Conservation (phyloP, 192 early-diverging fungal genomes). For the Entrophospora sp. region DNA sequence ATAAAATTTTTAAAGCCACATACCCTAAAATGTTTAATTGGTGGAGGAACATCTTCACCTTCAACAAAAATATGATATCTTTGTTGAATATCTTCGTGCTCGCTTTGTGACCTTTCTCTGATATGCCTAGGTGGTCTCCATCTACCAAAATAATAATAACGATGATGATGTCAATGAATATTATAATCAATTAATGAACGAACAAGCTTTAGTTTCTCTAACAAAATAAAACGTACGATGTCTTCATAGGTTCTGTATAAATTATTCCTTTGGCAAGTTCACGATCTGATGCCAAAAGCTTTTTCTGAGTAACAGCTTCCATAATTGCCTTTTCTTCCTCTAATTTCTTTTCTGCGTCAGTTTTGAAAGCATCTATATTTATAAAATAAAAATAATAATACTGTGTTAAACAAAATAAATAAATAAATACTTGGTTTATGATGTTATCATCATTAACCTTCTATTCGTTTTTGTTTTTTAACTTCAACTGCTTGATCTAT, state of each 20-base stretch:
- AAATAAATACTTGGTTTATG: no score
- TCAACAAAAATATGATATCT: constrained; percentile 87
- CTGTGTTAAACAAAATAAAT: no score
- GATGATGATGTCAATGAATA: no score
- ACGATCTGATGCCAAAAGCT: constrained; percentile 72
- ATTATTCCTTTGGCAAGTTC: constrained; percentile 81
- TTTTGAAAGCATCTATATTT: constrained; percentile 35
- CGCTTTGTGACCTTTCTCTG: constrained; percentile 42
- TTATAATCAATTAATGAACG: no score
- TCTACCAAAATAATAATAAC: constrained; percentile 20
- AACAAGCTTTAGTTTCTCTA: no score
- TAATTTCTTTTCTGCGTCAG: constrained; percentile 69
- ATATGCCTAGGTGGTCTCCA: constrained; percentile 78
- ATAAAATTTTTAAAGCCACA: background rate
- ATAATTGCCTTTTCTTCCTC: constrained; percentile 81
- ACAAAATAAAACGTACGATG: constrained; percentile 45
- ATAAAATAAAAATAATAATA: background rate
- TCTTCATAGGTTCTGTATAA: constrained; percentile 80
- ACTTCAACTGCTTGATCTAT: constrained; percentile 80
- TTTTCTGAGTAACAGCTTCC: constrained; percentile 68
- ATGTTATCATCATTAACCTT: constrained; percentile 20
- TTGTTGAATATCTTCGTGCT: constrained; percentile 51
- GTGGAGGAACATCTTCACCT: constrained; percentile 78
- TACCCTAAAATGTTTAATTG: constrained; percentile 67
- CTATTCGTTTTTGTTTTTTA: constrained; percentile 48